Base-by-base conservation (phyloP, 331 rosid species). In the Pyracantha coccinea region DNA sequence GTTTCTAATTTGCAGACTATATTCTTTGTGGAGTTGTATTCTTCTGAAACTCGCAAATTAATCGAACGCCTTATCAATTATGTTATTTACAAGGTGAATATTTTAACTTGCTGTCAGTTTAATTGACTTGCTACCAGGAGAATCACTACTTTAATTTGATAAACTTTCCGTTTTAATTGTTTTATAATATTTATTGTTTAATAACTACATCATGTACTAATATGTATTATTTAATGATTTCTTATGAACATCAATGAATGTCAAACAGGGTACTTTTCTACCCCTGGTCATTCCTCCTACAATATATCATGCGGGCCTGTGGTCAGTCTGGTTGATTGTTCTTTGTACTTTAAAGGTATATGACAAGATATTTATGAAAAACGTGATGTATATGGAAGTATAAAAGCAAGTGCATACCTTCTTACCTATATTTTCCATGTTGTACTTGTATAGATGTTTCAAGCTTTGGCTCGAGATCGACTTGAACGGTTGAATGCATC, bases 391-490 rank as follows among this genome's bases (percentile, higher is more conserved):
- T 60, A 25, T 71, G 23, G 69, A 29, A 41, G 13, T 23, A 28
- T 55, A 5, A 41, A 58, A 41, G 55, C 14, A 9, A 74, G 33
- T 57, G 57, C 29, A 44, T 60, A n/a, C 47, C 41, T 79, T 75
- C 45, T 81, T 50, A 71, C 74, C 32, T 73, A 11, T 65, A 25
- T 31, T 73, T 16, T 44, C 32, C 66, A 66, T 81, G 74, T 89
- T 81, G 57, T 75, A 19, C 81, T 88, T 80, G 24, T 77, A 19
- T 75, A 95, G 97, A 95, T 95, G 97, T 95, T 95, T 89, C 97
- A 90, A 92, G 93, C 97, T 81, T 82, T 95, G 84, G 96, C 97
- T 28, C 90, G 97, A 87, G 99, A 95, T 78, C 90, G 97, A 57
- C 87, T 95, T 78, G 97, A 95, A 73, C 86, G 93, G 25, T 71